phyloP scores from a whole-genome alignment of 1,284 basidiomycete genomes.

The Cerioporus squamosus region DNA sequence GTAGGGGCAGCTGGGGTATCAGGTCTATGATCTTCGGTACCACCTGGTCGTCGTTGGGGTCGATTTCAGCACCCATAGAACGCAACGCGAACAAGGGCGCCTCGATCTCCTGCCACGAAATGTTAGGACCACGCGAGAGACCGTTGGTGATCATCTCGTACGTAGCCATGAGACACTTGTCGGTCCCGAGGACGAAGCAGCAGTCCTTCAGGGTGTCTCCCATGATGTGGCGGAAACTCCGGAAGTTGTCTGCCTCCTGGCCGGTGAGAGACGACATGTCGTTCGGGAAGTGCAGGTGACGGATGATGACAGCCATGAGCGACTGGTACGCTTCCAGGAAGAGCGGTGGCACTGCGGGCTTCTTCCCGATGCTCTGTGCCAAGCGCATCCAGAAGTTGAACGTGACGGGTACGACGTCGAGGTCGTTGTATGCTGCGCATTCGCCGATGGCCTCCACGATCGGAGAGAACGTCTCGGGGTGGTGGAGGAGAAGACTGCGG shows the following conservation, averaged over 20 bases:
- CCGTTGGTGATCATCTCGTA: constrained; percentile 83
- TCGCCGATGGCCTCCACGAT: constrained; percentile 95
- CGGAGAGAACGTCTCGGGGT: constrained; percentile 90
- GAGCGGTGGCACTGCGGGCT: constrained; percentile 65
- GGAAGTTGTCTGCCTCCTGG: constrained; percentile 93
- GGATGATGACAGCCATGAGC: constrained; percentile 88
- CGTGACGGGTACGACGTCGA: constrained; percentile 97
- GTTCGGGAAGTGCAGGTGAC: constrained; percentile 91
- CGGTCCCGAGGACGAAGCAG: constrained; percentile 91
- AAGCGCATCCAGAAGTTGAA: constrained; percentile 99
- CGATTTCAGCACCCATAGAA: constrained; percentile 96
- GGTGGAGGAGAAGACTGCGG: constrained; percentile 86
- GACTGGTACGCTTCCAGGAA: constrained; percentile 85
- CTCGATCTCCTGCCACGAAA: constrained; percentile 96
- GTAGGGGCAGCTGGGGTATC: constrained; percentile 87
- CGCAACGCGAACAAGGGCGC: constrained; percentile 98
- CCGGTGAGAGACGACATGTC: constrained; percentile 69
- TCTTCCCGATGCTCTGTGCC: constrained; percentile 82
- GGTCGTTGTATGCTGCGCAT: constrained; percentile 91
- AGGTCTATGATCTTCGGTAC: constrained; percentile 96
- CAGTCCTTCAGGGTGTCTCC: constrained; percentile 99
- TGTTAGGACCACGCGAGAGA: constrained; percentile 56
- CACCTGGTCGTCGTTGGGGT: constrained; percentile 81
- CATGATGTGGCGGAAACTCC: constrained; percentile 96
- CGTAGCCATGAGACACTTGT: constrained; percentile 81